Evolutionary conservation across 2,329 filamentous ascomycete genomes (phyloP).

Genomic region (Aspergillus proliferans): DNA sequence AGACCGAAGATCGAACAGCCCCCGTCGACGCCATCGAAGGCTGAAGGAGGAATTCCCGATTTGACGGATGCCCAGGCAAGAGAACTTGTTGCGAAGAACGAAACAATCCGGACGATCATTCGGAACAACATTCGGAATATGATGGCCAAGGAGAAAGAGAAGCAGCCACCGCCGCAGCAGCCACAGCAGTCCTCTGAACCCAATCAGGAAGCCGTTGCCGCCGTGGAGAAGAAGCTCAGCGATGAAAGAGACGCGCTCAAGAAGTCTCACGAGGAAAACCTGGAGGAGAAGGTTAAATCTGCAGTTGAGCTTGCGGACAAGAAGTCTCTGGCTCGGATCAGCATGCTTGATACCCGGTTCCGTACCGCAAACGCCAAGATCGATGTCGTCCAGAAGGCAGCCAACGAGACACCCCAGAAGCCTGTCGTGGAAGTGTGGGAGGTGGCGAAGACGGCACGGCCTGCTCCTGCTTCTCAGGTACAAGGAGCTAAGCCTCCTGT

Average conservation of each 20-base stretch:
- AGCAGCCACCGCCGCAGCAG: slow-evolving; percentile 20
- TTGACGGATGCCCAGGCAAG: slow-evolving; percentile 46
- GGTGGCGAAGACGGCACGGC: slow-evolving; percentile 63
- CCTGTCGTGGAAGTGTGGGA: slow-evolving; percentile 84
- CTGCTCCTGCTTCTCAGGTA: slow-evolving; percentile 36
- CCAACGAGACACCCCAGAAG: slow-evolving; percentile 74
- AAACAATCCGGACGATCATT: slow-evolving; percentile 45
- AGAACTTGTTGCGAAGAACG: slow-evolving; percentile 46
- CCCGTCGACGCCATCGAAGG: slow-evolving; percentile 24
- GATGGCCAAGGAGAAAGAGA: slow-evolving; percentile 35
- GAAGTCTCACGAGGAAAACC: slow-evolving; percentile 49
- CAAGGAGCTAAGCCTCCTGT: slow-evolving; percentile 24
- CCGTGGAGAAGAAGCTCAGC: slow-evolving; percentile 33
- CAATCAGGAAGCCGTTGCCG: slow-evolving; percentile 31
- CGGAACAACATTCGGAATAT: slow-evolving; percentile 53
- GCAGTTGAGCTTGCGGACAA: slow-evolving; percentile 68
- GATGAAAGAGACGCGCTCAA: slow-evolving; percentile 37
- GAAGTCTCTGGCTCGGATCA: slow-evolving; percentile 67
- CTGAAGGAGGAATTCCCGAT: slow-evolving; percentile 32
- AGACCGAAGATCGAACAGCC: slow-evolving; percentile 15
- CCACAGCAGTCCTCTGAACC: slow-evolving; percentile 15
- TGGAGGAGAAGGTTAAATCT: slow-evolving; percentile 52
- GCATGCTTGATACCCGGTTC: slow-evolving; percentile 68
- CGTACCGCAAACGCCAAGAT: slow-evolving; percentile 64
- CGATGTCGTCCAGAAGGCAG: slow-evolving; percentile 71